Percentiles rank a stretch among this genome's conserved stretches.
These are phyloP conservation scores for Wilcoxina mikolae DNA, from an alignment of 495 filamentous ascomycete species.

Conservation along the genomic window DNA sequence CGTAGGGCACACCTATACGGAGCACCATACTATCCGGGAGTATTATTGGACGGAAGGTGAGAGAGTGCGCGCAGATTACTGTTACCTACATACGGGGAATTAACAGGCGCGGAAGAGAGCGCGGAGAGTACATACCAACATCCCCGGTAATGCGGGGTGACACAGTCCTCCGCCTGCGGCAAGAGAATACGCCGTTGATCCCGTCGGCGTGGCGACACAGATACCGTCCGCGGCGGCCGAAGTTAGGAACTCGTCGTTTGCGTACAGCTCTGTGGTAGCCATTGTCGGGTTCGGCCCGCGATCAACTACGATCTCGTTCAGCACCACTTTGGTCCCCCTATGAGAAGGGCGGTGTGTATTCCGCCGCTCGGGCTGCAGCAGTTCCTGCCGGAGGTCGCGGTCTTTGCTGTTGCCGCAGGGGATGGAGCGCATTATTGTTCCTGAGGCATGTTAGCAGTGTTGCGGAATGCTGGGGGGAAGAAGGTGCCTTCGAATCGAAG, in stretches of 20 bases:
- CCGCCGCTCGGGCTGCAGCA: conserved; percentile 13
- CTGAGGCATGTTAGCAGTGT: conserved; percentile 1
- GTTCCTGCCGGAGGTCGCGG: conserved; percentile 16
- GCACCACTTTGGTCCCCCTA: conserved; percentile 77
- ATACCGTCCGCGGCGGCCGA: conserved; percentile 90
- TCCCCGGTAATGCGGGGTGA: conserved; percentile 92
- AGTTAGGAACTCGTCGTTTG: conserved; percentile 80
- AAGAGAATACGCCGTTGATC: conserved; percentile 88
- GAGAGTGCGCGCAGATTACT: conserved; percentile 91
- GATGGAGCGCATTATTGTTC: conserved; percentile 24
- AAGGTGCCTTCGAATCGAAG: conserved; percentile 85
- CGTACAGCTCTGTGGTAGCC: conserved; percentile 56
- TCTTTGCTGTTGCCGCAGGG: background rate
- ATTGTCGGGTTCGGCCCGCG: conserved; percentile 76
- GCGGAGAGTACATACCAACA: conserved; percentile 40
- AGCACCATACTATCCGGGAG: conserved; percentile 87
- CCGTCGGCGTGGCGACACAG: conserved; percentile 90
- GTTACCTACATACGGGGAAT: conserved; percentile 39
- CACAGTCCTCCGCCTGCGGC: conserved; percentile 91
- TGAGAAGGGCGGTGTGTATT: conserved; percentile 15
- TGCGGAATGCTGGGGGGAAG: background rate
- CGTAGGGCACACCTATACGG: conserved; percentile 67
- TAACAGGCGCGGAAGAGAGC: background rate
- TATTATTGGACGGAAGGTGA: conserved; percentile 97
- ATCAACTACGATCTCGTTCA: conserved; percentile 96